Evolutionary conservation across 495 filamentous ascomycete genomes (phyloP), one percentile per base, ranked within the genome.

Genomic region (Amniculicola lignicola): DNA sequence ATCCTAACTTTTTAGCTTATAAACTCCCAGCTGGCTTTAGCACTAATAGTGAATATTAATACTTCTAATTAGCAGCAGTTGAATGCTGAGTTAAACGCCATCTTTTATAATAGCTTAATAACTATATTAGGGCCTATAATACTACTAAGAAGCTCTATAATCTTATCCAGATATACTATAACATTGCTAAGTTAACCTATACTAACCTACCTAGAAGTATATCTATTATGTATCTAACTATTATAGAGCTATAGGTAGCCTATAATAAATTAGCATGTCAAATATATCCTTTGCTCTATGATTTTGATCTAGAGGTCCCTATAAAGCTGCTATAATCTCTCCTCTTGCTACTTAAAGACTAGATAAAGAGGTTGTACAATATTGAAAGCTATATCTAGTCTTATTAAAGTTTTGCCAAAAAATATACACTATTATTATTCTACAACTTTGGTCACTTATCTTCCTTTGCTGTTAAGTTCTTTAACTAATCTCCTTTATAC

Each of bases 211-310:
- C n/a, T n/a, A n/a, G n/a, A n/a, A n/a, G 38, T 4, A 84, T 75
- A 2, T 88, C 84, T 1, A 41, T 78, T 0, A 82, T 88, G 81
- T 33, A 82, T 1, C 72, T 89, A 15, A 82, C 75, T 0, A 64
- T 79, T 2, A 64, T 86, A 48, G 82, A 87, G 22, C 54, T 88
- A 0, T 89, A 84, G 84, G 62, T 84, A 29, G 80, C 80, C 15
- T 69, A 72, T 39, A 84, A 88, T 56, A 77, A 71, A 45, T 68
- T 70, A 10, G 78, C 79, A 0, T 70, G 73, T 9, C 18, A 49
- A 1, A 47, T 61, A 0, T 69, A 72, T 44, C 51, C 63, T 0
- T 43, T 84, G 4, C 59, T 89, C 0, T 38, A 25, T 0, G 65
- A 83, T 0, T 88, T 84, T 58, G 65, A 77, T 12, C 70, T 77